Base-by-base conservation (phyloP, 163 green algal species). In the Coccomyxa subellipsoidea region DNA sequence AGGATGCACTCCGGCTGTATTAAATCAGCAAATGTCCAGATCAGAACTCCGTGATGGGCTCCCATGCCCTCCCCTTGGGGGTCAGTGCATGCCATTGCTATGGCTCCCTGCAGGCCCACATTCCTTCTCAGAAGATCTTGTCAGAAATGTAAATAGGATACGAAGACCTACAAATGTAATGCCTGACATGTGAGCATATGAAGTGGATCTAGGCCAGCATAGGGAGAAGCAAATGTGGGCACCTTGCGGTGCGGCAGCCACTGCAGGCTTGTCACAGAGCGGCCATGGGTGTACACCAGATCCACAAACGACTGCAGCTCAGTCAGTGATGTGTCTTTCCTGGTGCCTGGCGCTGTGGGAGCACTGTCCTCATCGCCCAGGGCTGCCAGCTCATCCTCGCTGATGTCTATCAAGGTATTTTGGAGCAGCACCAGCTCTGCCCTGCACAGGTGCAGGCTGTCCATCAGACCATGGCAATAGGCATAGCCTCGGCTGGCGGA, bases 261-360 rank as follows among this genome's bases (percentile, higher is more conserved):
- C 54, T 94, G 88, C 38, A 97, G 89, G 34, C 85, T 84, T 18
- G 88, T 91, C 27, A 95, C 90, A 31, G 85, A 87, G 86, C 92
- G 93, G 83, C 91, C 91, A 75, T 95, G 95, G 80, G 82, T 92
- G 91, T 94, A 95, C 15, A 79, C 89, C 32, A 96, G 83, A 84
- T 95, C 87, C 27, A 90, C 95, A 85, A 95, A 95, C 40, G 87
- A 93, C 86, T 96, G 92, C 23, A 88, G 85, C 89, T 96, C 92
- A 21, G 76, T 80, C 31, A 86, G 79, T 53, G 53, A 53, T 34
- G 69, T 81, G 29, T 83, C 82, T 7, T 79, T 79, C 31, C 27
- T 34, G 2, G 25, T 79, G 31, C 73, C 73, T 15, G 73, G 69
- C 23, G 23, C 47, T 59, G 47, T 59, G 47, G 23, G 15, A 59